Conservation (phyloP, 1,284 basidiomycete species). For the Cryptococcus floricola region DNA sequence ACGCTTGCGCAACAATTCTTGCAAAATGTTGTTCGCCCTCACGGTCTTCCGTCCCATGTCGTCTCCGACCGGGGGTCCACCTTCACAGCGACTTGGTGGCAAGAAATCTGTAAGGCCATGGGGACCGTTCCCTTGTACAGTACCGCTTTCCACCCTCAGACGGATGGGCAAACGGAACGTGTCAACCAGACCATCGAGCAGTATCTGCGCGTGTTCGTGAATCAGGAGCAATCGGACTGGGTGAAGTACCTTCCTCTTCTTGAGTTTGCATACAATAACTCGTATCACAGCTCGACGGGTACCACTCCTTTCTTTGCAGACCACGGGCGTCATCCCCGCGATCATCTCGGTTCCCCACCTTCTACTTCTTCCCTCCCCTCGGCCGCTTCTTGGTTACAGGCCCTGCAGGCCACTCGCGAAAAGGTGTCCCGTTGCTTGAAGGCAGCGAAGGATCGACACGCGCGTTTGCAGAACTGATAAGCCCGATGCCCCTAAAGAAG, state of each 20-base stretch:
- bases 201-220: constrained; percentile 31
- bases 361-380: no score
- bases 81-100: constrained; percentile 32
- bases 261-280: constrained; percentile 55
- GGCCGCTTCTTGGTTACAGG: no score
- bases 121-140: constrained; percentile 18
- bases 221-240: constrained; percentile 54
- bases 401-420: no score
- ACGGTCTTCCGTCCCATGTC: constrained; percentile 25
- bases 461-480: no score
- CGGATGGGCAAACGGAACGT: constrained; percentile 51
- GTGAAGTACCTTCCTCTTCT: constrained; percentile 49
- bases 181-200: constrained; percentile 53
- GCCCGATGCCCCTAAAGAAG: no score
- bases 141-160: constrained; percentile 51
- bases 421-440: no score
- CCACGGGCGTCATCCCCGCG: constrained; percentile 44
- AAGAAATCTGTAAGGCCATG: constrained; percentile 7
- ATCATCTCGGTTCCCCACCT: no score
- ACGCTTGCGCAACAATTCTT: no score
- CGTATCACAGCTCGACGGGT: constrained; percentile 33
- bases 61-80: constrained; percentile 37
- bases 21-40: constrained; percentile 15
- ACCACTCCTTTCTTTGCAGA: constrained; percentile 52
- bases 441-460: no score